Evolutionary conservation across 2,329 filamentous ascomycete species (phyloP).

Genomic region (Fusarium torreyae): DNA sequence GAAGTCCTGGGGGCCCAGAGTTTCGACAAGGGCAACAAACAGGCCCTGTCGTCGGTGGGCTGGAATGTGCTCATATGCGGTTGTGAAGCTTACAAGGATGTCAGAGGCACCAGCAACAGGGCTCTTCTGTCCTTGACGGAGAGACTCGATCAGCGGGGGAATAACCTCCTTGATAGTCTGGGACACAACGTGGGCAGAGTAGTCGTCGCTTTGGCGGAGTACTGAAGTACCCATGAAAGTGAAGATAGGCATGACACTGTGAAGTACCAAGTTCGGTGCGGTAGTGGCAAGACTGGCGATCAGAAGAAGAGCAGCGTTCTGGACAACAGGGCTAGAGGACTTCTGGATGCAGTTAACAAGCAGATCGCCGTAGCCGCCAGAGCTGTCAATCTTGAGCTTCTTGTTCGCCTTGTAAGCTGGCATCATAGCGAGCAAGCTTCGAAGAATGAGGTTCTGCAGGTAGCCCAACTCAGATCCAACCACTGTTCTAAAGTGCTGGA

Average conservation of each 20-base stretch:
- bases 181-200: constrained; percentile 95
- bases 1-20: constrained; percentile 88
- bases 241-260: constrained; percentile 99
- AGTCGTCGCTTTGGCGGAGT: constrained; percentile 93
- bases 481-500: constrained; percentile 86
- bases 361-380: constrained; percentile 87
- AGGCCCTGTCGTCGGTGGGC: constrained; percentile 85
- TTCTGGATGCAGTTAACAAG: constrained; percentile 95
- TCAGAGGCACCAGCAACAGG: constrained; percentile 87
- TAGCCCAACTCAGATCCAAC: constrained; percentile 91
- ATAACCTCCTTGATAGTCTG: constrained; percentile 96
- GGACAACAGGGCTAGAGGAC: constrained; percentile 91
- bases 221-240: constrained; percentile 97
- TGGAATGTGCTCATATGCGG: constrained; percentile 96
- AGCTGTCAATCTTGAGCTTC: constrained; percentile 78
- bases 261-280: constrained; percentile 90
- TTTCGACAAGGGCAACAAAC: constrained; percentile 87
- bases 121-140: constrained; percentile 84
- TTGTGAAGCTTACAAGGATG: constrained; percentile 94
- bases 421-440: constrained; percentile 87
- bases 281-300: constrained; percentile 89
- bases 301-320: constrained; percentile 89
- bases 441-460: constrained; percentile 86
- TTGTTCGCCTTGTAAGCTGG: constrained; percentile 78
- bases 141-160: constrained; percentile 87